These are phyloP conservation scores for Pyrenochaeta sp. DNA, from an alignment of 2,329 filamentous ascomycete genomes.

Conservation along the genomic window DNA sequence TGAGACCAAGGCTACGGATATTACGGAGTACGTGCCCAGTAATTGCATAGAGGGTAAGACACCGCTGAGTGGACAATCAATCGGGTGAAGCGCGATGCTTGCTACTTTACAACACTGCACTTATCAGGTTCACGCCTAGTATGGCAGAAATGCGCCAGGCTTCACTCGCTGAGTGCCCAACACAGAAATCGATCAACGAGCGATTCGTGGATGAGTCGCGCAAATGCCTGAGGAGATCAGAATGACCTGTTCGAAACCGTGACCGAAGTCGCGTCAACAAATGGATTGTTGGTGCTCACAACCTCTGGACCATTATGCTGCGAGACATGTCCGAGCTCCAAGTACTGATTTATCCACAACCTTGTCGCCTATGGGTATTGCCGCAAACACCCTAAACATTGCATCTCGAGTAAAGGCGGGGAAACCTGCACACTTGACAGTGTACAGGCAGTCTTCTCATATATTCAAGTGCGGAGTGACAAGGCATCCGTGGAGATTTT, in stretches of 20 bases:
- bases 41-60: background rate
- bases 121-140: too few relatives aligned
- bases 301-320: conserved; percentile 3
- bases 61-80: background rate
- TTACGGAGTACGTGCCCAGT: background rate
- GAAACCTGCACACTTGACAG: conserved; percentile 6
- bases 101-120: too few relatives aligned
- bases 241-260: too few relatives aligned
- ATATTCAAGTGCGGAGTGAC: conserved; percentile 5
- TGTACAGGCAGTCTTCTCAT: conserved; percentile 2
- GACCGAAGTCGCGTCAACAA: background rate
- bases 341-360: conserved; percentile 13
- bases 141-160: too few relatives aligned
- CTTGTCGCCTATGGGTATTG: conserved; percentile 2
- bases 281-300: background rate
- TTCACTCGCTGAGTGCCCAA: too few relatives aligned
- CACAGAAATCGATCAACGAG: too few relatives aligned
- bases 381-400: conserved; percentile 1
- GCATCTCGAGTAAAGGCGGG: conserved; percentile 11
- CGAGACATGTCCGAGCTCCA: conserved; percentile 5
- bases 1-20: background rate
- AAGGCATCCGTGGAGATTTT: background rate
- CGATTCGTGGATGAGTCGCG: too few relatives aligned
- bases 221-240: too few relatives aligned
- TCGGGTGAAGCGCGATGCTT: too few relatives aligned